Evolutionary conservation across 208 protist species (phyloP), one percentile per base, ranked within the genome.

Genomic region (Wallacemonas collosoma): DNA sequence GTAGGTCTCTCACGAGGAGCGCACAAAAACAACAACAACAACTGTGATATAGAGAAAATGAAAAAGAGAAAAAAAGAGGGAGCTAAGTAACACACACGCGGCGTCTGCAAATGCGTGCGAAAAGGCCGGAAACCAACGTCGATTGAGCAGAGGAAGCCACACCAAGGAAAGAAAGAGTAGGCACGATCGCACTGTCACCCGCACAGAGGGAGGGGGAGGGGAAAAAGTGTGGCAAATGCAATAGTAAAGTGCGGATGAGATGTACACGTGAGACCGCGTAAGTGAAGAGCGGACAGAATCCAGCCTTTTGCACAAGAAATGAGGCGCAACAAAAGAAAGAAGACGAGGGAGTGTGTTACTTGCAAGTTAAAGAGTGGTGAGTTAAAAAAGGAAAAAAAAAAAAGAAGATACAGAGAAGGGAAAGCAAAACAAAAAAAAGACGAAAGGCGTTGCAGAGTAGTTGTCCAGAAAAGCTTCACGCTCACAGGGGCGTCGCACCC

Each of bases 11-110:
- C 8, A 62, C 45, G 17, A 62, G 7, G 14, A 68, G 64, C 15
- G 69, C 44, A 51, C 66, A 45, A 72, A 67, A 61, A 66, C 71
- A 38, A 75, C 74, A 38, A 79, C 17, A 17, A 77, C 54, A 74
- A 55, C 38, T 41, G 48, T 26, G 26, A 26, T 26, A 26, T 26
- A 26, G 26, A 26, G 26, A 61, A 47, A 71, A 39, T 45, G 43
- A 36, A 45, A 26, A 1, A 71, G 47, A 8, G 61, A 56, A 2
- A 41, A 53, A 3, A 56, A 75, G 45, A 62, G 6, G 38, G 5
- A 56, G 5, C 5, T 12, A 50, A 50, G 45, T 50, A 6, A 14
- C 45, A 50, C 8, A 50, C 12, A 26, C 26, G 26, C 26, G 26
- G 26, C 26, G 26, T 26, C 26, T 26, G 26, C 26, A 26, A 26